Conservation (phyloP, 805 yeast species). For the Jamesozyma gamospora region DNA sequence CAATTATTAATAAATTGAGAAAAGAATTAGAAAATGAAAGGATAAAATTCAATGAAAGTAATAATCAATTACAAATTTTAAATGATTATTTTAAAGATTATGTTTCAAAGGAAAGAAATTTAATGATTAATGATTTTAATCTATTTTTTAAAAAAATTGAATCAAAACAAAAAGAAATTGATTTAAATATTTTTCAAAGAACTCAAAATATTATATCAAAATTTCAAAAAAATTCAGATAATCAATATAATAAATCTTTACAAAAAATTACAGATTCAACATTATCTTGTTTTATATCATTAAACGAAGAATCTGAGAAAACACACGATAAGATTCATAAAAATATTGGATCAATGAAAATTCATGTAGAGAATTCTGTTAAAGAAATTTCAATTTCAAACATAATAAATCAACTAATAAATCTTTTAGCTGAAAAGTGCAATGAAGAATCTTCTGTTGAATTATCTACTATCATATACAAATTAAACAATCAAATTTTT, state of each 20-base stretch:
- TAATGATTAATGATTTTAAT: constrained; percentile 2
- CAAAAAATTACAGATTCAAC: neutral
- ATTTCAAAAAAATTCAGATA: neutral
- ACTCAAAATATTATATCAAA: constrained; percentile 1
- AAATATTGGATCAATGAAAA: neutral
- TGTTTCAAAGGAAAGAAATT: constrained; percentile 7
- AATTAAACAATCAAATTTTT: neutral
- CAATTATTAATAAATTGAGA: constrained; percentile 5
- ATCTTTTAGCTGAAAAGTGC: neutral
- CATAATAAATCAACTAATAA: neutral
- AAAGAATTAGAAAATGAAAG: constrained; percentile 7
- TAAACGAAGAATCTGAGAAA: neutral
- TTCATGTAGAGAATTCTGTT: neutral
- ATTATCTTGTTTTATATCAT: neutral
- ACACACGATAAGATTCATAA: neutral
- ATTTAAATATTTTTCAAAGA: constrained; percentile 2
- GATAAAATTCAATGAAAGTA: constrained; percentile 2
- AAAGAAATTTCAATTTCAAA: neutral
- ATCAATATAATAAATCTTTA: neutral
- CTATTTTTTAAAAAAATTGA: neutral
- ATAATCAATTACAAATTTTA: constrained; percentile 6
- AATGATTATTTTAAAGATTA: constrained; percentile 8
- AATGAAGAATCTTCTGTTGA: neutral
- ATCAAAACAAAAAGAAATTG: constrained; percentile 5
- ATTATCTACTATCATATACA: neutral